phyloP scores from a whole-genome alignment of 345 rosid species.

The Boechera retrofracta region DNA sequence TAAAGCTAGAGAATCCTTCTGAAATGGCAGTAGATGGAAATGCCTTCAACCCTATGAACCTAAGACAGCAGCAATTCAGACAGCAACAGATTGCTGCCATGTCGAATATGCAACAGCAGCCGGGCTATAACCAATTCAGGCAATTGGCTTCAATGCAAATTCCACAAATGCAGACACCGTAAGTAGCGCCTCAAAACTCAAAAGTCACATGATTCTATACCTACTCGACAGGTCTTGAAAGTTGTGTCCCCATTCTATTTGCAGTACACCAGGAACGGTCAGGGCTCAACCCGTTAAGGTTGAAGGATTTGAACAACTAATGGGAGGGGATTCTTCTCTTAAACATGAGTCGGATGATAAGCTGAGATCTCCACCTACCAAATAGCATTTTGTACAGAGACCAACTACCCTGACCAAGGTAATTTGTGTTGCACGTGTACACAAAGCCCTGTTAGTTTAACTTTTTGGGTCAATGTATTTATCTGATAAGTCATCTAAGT shows the following conservation, averaged over 20 bases:
- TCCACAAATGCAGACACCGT: conserved; percentile 80
- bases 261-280: conserved; percentile 66
- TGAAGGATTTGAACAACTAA: conserved; percentile 89
- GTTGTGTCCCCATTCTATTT: conserved; percentile 22
- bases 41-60: conserved; percentile 61
- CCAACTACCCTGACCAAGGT: conserved; percentile 17
- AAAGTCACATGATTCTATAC: conserved; percentile 20
- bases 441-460: conserved; percentile 4
- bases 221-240: conserved; percentile 24
- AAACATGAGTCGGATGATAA: conserved; percentile 83
- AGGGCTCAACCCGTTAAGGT: conserved; percentile 94
- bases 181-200: conserved; percentile 48
- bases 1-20: conserved; percentile 73
- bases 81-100: conserved; percentile 76
- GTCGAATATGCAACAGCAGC: conserved; percentile 67
- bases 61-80: conserved; percentile 67
- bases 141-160: conserved; percentile 69
- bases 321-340: conserved; percentile 83
- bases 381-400: conserved; percentile 47
- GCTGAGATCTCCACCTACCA: conserved; percentile 71
- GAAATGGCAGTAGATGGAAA: conserved; percentile 70
- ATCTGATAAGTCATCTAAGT: conserved; percentile 31
- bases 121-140: conserved; percentile 70
- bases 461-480: conserved; percentile 23
- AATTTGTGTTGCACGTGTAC: conserved; percentile 23